phyloP scores from a whole-genome alignment of 495 filamentous ascomycete species.

The Lasiosphaeria hispida region DNA sequence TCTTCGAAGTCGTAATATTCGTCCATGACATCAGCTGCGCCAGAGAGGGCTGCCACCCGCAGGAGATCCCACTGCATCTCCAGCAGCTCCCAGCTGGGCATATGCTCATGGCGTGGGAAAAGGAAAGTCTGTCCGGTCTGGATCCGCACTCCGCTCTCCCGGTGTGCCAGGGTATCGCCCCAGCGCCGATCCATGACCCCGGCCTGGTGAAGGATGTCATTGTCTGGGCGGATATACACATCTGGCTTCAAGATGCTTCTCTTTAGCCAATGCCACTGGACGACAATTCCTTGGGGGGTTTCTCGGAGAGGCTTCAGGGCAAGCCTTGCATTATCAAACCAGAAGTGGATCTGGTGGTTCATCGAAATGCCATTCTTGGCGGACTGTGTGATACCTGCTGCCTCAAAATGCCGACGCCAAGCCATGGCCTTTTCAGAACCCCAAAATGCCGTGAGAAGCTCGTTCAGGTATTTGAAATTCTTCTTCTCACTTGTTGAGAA shows the following conservation, averaged over 20 bases:
- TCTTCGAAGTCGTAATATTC: slow-evolving; percentile 8
- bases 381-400: slow-evolving; percentile 11
- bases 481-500: slow-evolving; percentile 14
- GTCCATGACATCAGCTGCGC: slow-evolving; percentile 7
- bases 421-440: slow-evolving; percentile 9
- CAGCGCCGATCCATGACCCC: slow-evolving; percentile 8
- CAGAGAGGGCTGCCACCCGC: slow-evolving; percentile 8
- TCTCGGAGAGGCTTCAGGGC: slow-evolving; percentile 18
- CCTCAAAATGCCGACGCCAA: slow-evolving; percentile 7
- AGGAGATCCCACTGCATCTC: slow-evolving; percentile 12
- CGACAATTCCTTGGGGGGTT: slow-evolving; percentile 7
- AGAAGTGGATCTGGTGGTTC: too few species aligned
- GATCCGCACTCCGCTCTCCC: slow-evolving; percentile 5
- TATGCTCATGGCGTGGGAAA: background rate
- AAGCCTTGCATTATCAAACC: slow-evolving; percentile 9
- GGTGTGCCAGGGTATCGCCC: slow-evolving; percentile 6
- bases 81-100: slow-evolving; percentile 7
- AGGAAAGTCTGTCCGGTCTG: slow-evolving; percentile 6
- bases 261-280: slow-evolving; percentile 20
- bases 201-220: slow-evolving; percentile 10
- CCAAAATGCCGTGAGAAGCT: slow-evolving; percentile 7
- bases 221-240: background rate
- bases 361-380: slow-evolving; percentile 13
- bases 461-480: slow-evolving; percentile 7
- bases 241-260: slow-evolving; percentile 6